These are phyloP conservation scores for Rutstroemia sp. DNA, from an alignment of 2,329 filamentous ascomycete genomes.

Conservation along the genomic window DNA sequence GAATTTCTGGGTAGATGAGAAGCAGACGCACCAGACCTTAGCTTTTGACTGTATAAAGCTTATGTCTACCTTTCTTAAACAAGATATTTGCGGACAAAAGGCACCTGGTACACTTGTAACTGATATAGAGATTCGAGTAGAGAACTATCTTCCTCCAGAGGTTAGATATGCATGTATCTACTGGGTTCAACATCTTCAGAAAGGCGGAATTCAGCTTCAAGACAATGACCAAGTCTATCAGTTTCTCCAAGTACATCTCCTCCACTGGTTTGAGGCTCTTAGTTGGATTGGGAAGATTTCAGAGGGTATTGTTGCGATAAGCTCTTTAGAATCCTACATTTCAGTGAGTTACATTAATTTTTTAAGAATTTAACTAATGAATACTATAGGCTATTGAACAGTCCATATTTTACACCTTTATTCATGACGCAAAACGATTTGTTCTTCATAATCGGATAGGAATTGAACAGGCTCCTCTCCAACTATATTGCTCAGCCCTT, in stretches of 20 bases:
- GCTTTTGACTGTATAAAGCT: slow-evolving; percentile 31
- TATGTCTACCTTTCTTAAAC: slow-evolving; percentile 28
- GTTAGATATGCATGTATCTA: slow-evolving; percentile 24
- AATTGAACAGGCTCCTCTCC: slow-evolving; percentile 18
- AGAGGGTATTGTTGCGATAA: slow-evolving; percentile 14
- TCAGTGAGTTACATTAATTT: background rate
- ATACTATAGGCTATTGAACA: background rate
- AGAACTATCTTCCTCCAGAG: slow-evolving; percentile 22
- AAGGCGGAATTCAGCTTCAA: slow-evolving; percentile 21
- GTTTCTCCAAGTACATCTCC: slow-evolving; percentile 34
- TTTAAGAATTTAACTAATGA: background rate
- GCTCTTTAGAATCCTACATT: background rate
- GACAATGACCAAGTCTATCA: slow-evolving; percentile 26
- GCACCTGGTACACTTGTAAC: slow-evolving; percentile 8
- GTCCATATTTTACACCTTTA: no score
- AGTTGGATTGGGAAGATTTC: slow-evolving; percentile 17
- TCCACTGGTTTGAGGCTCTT: slow-evolving; percentile 16
- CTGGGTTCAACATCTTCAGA: slow-evolving; percentile 15
- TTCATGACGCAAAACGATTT: slow-evolving; percentile 5
- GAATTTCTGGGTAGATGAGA: slow-evolving; percentile 33
- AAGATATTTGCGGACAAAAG: slow-evolving; percentile 32
- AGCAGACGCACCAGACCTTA: slow-evolving; percentile 26
- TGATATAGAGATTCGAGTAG: slow-evolving; percentile 27
- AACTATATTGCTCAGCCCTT: slow-evolving; percentile 29
- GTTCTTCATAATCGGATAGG: background rate